Evolutionary conservation across 2,329 filamentous ascomycete species (phyloP).

Genomic region (Penicillium sp.): DNA sequence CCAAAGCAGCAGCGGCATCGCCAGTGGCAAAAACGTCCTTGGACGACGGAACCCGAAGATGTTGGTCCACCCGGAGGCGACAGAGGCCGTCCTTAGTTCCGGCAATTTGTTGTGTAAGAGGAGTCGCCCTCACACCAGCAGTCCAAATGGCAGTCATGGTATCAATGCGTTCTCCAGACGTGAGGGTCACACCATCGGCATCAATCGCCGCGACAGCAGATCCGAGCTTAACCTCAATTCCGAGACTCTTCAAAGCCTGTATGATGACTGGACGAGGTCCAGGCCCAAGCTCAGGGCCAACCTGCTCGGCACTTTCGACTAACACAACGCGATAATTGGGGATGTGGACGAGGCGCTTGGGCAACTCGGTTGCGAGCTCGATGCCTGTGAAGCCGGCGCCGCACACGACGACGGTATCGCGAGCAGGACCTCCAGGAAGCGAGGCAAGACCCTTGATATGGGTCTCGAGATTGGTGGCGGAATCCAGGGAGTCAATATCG

Average conservation of each 20-base stretch:
- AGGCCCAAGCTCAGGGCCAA: slow-evolving; percentile 36
- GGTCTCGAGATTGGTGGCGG: slow-evolving; percentile 24
- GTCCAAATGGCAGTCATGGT: slow-evolving; percentile 40
- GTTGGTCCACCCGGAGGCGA: slow-evolving; percentile 30
- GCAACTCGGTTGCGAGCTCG: slow-evolving; percentile 29
- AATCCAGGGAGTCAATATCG: slow-evolving; percentile 33
- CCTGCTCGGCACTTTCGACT: slow-evolving; percentile 26
- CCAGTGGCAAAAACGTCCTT: slow-evolving; percentile 35
- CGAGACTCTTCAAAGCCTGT: slow-evolving; percentile 29
- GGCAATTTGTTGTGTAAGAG: slow-evolving; percentile 35
- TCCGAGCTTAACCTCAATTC: slow-evolving; percentile 32
- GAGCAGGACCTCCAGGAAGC: slow-evolving; percentile 21
- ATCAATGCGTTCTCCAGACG: slow-evolving; percentile 34
- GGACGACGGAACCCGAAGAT: slow-evolving; percentile 26
- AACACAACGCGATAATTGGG: slow-evolving; percentile 21
- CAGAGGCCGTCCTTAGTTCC: slow-evolving; percentile 28
- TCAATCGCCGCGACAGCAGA: slow-evolving; percentile 27
- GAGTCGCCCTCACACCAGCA: slow-evolving; percentile 34
- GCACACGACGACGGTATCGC: slow-evolving; percentile 38
- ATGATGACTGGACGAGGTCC: slow-evolving; percentile 34
- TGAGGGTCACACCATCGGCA: slow-evolving; percentile 22
- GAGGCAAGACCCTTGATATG: slow-evolving; percentile 31
- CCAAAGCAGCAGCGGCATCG: slow-evolving; percentile 29
- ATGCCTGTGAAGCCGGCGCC: slow-evolving; percentile 39
- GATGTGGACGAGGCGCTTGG: slow-evolving; percentile 22